Evolutionary conservation across 192 early-diverging fungal species (phyloP).

Genomic region (Coemansia sp.): DNA sequence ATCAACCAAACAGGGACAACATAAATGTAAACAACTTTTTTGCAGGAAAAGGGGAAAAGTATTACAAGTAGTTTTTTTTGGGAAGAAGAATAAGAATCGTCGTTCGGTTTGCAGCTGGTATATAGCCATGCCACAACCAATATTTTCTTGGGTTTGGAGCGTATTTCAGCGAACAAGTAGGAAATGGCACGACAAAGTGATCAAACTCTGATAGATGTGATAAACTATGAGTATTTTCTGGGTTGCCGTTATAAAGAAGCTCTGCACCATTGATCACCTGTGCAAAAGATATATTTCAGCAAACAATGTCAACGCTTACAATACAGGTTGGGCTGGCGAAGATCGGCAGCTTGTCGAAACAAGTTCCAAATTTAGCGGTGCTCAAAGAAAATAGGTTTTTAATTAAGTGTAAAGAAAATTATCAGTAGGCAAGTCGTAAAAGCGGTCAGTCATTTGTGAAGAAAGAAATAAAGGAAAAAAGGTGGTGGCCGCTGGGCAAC

Average conservation of each 20-base stretch:
- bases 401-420: background rate
- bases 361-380: background rate
- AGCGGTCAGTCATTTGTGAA: background rate
- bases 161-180: background rate
- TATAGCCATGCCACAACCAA: background rate
- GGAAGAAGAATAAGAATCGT: background rate
- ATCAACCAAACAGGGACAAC: background rate
- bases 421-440: conserved; percentile 1
- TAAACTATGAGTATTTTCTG: conserved; percentile 5
- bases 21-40: background rate
- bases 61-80: background rate
- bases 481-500: background rate
- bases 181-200: background rate
- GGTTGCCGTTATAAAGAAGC: background rate
- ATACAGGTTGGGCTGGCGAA: background rate
- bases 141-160: background rate
- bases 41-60: background rate
- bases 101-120: background rate
- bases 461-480: background rate
- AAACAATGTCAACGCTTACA: background rate
- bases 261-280: background rate
- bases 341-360: too few species aligned
- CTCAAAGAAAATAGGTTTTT: background rate
- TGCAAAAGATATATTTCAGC: background rate
- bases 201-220: conserved; percentile 37